Base-by-base conservation (phyloP, 1,139 yeast genomes). In the Hemisphaericaspora lyxosophila region DNA sequence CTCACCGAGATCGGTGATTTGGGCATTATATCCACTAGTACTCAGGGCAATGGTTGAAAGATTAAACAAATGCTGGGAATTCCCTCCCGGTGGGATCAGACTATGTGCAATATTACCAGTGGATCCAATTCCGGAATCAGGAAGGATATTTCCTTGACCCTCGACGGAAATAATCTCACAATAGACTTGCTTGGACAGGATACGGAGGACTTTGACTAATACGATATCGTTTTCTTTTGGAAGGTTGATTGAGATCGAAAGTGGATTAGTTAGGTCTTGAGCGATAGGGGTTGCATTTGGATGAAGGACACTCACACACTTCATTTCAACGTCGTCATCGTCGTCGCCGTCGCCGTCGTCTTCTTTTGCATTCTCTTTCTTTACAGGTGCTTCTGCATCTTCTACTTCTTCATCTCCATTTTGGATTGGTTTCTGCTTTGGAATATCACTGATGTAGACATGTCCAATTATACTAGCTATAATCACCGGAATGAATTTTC, bases 191-290 rank as follows among this genome's bases (percentile, higher is more conserved):
- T 76, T 78, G 17, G 73, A 64, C 13, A 76, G 72, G 33, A 92
- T 73, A 49, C 82, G 75, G 13, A 84, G 80, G 19, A 92, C 85
- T 39, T 81, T 72, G 0, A 88, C 89, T 17, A 92, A 66, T 3
- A 94, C 97, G 11, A 83, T 61, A 57, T 90, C 96, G 31, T 87
- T 85, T 47, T 88, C 96, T 46, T 80, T 78, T 4, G 98, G 97
- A 39, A 92, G 67, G 42, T 73, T 75, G 38, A 75, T 79, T 14
- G 80, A 55, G 9, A 55, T 51, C 6, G 31, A 28, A 15, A 15
- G 29, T 4, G 29, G 29, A n/a, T 26, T 15, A 19, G 29, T 5
- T 6, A 26, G n/a, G 23, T 29, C 25, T n/a, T 20, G 8, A 3
- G 20, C 16, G 3, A 6, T 11, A 12, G 17, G 23, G 22, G 25